Evolutionary conservation across 2,329 filamentous ascomycete genomes (phyloP), one percentile per base, ranked within the genome.

Genomic region (Claviceps capensis): DNA sequence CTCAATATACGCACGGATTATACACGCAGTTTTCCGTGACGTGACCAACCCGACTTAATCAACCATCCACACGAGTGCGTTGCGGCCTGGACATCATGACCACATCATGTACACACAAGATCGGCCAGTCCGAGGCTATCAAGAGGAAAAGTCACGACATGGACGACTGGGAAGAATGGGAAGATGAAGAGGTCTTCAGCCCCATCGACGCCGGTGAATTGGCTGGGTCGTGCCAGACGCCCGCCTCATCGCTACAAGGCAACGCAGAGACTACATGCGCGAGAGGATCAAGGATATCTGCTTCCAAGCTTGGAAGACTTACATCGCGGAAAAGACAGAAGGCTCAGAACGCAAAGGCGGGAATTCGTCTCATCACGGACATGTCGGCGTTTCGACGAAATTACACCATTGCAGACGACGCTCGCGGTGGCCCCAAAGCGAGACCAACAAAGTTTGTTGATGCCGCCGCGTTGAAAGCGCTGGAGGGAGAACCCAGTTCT

Each of bases 301-400:
- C 65, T 2, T 65, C 68, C 30, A 73, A 66, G 51, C 60, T 74
- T 34, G 66, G 63, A 45, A 69, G 76, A 8, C 62, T 76, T 22
- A 82, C 75, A 61, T 85, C 82, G 3, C 75, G 75, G 51, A 74
- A 76, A 34, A 73, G 81, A 50, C 81, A 85, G 60, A 79, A 78
- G 59, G 72, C 74, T 22, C 72, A 82, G 61, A 79, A 82, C 63
- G 72, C 74, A 52, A 73, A 76, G 65, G 78, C 77, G 8, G 81
- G 81, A 13, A 85, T 86, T 61, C 82, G 72, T 56, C 64, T 88
- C 19, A 80, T 87, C 56, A 89, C 85, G 2, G 82, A 83, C 61
- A 83, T 87, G 71, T 70, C 79, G 55, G 70, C 65, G 55, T 72
- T 72, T 62, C 77, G 68, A 26, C 69, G 70, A 30, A 65, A 63